Conservation (phyloP, 106 monocot genomes). For the Dendrobium nobile region DNA sequence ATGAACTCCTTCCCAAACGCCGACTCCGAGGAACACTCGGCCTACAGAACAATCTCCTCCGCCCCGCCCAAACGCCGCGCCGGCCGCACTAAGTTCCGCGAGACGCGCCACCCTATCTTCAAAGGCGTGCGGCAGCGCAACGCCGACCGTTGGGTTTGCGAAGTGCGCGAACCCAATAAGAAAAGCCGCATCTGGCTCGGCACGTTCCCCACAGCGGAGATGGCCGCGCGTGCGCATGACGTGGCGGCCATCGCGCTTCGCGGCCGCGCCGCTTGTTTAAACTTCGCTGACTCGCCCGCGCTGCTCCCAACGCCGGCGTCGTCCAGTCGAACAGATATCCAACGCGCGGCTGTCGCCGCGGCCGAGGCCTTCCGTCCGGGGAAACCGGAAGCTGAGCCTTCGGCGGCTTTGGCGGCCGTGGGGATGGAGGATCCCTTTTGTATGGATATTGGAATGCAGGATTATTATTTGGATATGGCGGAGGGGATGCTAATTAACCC, state of each 20-base stretch:
- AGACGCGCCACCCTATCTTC: slow-evolving; percentile 72
- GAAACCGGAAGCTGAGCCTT: too few relatives aligned
- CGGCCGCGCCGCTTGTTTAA: too few relatives aligned
- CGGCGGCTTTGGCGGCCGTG: background rate
- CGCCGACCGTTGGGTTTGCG: slow-evolving; percentile 64
- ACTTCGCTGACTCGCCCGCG: too few relatives aligned
- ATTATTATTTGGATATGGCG: slow-evolving; percentile 9
- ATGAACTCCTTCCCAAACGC: too few relatives aligned
- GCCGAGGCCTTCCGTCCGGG: too few relatives aligned
- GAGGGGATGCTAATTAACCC: slow-evolving; percentile 2
- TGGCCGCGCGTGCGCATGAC: background rate
- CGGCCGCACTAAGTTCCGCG: slow-evolving; percentile 73
- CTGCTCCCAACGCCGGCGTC: too few relatives aligned
- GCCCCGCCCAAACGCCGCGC: slow-evolving; percentile 70
- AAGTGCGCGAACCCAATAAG: slow-evolving; percentile 72
- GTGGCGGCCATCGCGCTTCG: too few relatives aligned
- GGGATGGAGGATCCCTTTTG: background rate
- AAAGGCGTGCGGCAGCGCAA: slow-evolving; percentile 61
- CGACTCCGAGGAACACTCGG: too few relatives aligned
- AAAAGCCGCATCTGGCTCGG: slow-evolving; percentile 73
- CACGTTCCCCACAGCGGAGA: background rate
- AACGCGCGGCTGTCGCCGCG: too few relatives aligned
- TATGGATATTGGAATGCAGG: background rate
- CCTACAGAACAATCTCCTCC: slow-evolving; percentile 31
- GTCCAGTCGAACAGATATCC: too few relatives aligned